Evolutionary conservation across 805 yeast species (phyloP).

Genomic region (Kazachstania viticola): DNA sequence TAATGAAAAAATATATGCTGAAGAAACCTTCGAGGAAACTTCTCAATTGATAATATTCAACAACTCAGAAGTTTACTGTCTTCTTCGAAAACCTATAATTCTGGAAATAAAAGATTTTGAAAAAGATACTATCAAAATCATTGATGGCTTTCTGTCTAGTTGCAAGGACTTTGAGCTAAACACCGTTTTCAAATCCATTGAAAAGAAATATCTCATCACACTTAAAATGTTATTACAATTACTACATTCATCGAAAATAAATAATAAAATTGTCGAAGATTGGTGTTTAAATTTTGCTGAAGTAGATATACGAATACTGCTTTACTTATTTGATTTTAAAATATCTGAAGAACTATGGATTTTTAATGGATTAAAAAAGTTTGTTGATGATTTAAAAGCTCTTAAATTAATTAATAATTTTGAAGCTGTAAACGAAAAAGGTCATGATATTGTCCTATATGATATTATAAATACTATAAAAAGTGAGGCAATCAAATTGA

Average conservation of each 20-base stretch:
- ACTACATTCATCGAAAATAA: slow-evolving; percentile 17
- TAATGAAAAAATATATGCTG: slow-evolving; percentile 16
- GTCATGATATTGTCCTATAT: not conserved
- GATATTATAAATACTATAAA: not conserved
- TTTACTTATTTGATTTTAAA: slow-evolving; percentile 16
- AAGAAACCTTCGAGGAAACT: slow-evolving; percentile 8
- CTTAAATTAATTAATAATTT: slow-evolving; percentile 20
- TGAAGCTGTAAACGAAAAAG: slow-evolving; percentile 3
- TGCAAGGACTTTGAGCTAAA: no score
- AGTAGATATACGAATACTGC: slow-evolving; percentile 19
- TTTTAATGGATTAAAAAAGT: slow-evolving; percentile 17
- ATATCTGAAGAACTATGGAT: slow-evolving; percentile 23
- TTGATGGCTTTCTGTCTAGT: no score
- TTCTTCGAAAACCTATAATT: slow-evolving; percentile 12
- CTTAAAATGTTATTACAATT: slow-evolving; percentile 14
- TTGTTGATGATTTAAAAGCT: slow-evolving; percentile 13
- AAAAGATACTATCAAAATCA: slow-evolving; percentile 10
- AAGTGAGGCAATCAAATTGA: slow-evolving; percentile 5
- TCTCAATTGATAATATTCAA: slow-evolving; percentile 13
- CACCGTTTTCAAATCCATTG: no score
- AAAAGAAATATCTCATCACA: slow-evolving; percentile 11
- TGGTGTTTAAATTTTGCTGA: slow-evolving; percentile 12
- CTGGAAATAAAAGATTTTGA: slow-evolving; percentile 14
- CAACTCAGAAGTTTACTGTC: slow-evolving; percentile 9
- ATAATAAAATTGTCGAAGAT: slow-evolving; percentile 6